These are phyloP conservation scores for Teratosphaeriaceae sp. DNA, from an alignment of 2,329 filamentous ascomycete species.

Conservation along the genomic window DNA sequence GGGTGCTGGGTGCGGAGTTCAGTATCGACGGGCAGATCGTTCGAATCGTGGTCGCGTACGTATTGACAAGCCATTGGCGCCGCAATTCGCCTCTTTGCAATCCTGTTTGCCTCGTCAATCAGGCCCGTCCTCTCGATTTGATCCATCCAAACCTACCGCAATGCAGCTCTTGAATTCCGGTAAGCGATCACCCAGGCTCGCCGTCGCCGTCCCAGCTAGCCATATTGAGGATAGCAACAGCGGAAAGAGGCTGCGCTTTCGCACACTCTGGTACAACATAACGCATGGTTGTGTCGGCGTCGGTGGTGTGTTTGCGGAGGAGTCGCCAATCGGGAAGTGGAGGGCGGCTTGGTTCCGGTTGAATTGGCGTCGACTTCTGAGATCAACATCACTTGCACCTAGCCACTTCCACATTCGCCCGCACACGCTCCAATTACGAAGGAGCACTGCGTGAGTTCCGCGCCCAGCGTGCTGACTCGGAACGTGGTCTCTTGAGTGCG, in stretches of 20 bases:
- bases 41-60: constrained; percentile 48
- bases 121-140: background rate
- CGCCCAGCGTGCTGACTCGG: too few species aligned
- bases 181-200: constrained; percentile 75
- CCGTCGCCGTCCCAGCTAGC: constrained; percentile 37
- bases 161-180: constrained; percentile 86
- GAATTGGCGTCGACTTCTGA: too few species aligned
- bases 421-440: too few species aligned
- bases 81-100: constrained; percentile 76
- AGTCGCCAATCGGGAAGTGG: too few species aligned
- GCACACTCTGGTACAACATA: constrained; percentile 17
- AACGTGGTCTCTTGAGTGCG: too few species aligned
- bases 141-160: constrained; percentile 49
- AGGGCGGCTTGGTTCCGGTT: too few species aligned
- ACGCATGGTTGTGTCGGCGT: constrained; percentile 17
- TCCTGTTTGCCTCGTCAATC: constrained; percentile 47
- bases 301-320: too few species aligned
- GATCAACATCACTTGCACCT: too few species aligned
- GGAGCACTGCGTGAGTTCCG: too few species aligned
- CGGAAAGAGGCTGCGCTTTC: constrained; percentile 17
- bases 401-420: too few species aligned
- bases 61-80: constrained; percentile 57
- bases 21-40: background rate
- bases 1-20: constrained; percentile 54
- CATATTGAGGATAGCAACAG: constrained; percentile 10